Percentiles rank a stretch among this genome's conserved stretches.
These are phyloP conservation scores for Arachis stenosperma DNA, from an alignment of 306 rosid genomes.

Conservation along the genomic window DNA sequence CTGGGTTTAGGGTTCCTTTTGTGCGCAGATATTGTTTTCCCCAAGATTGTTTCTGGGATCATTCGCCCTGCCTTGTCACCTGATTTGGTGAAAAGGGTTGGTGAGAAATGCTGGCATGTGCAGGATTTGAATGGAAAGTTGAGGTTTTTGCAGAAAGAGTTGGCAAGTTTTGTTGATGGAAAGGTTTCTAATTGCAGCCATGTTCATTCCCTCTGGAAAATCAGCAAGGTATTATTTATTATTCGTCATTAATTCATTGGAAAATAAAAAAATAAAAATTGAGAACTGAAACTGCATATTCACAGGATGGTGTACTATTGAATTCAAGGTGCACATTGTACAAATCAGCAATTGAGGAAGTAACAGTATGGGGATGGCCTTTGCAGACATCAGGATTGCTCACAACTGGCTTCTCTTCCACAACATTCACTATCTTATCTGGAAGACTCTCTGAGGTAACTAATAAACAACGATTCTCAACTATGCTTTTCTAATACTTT, in stretches of 20 bases:
- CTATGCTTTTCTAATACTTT: neutral
- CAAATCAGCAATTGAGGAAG: constrained; percentile 75
- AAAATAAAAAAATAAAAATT: neutral
- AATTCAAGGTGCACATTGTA: constrained; percentile 70
- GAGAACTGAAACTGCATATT: constrained; percentile 16
- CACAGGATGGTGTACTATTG: constrained; percentile 70
- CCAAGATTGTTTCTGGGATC: constrained; percentile 45
- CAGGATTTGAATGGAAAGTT: constrained; percentile 68
- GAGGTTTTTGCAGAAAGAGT: constrained; percentile 63
- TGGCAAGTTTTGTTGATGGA: constrained; percentile 50
- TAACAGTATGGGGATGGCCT: constrained; percentile 95
- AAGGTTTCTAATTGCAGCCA: constrained; percentile 69
- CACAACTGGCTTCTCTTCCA: constrained; percentile 57
- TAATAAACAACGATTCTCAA: neutral
- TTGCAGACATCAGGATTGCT: constrained; percentile 92
- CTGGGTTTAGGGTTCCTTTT: constrained; percentile 53
- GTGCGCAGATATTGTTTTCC: constrained; percentile 42
- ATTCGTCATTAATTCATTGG: neutral
- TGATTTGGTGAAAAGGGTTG: constrained; percentile 49
- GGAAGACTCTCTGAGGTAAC: constrained; percentile 86
- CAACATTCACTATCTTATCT: constrained; percentile 66
- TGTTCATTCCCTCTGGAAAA: constrained; percentile 56
- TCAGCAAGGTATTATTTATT: constrained; percentile 58
- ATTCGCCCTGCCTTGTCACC: constrained; percentile 49
- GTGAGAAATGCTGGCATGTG: constrained; percentile 51